A percentile compares a stretch with the other conserved stretches of the same genome.
phyloP scores from a whole-genome alignment of 2,329 filamentous ascomycete genomes.

The Fulvia fulva region DNA sequence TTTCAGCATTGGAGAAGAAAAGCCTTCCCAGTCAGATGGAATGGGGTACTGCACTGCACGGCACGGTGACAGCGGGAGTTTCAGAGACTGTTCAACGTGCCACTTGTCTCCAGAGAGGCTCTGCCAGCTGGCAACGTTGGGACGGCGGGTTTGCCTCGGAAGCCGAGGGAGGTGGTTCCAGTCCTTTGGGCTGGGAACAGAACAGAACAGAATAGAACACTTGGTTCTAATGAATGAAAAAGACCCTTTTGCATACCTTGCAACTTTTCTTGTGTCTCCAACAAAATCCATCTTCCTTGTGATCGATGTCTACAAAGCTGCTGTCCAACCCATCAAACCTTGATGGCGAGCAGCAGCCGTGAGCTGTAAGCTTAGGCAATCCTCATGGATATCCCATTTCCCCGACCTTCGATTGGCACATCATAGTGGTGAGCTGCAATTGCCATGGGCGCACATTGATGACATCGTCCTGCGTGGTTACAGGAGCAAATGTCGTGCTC shows the following conservation, averaged over 20 bases:
- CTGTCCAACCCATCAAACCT: neutral
- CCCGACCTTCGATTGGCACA: neutral
- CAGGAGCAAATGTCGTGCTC: neutral
- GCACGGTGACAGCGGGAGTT: slow-evolving; percentile 10
- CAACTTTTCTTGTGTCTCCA: too few species aligned
- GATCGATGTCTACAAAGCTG: neutral
- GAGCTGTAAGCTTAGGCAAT: too few species aligned
- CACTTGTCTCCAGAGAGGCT: slow-evolving; percentile 12
- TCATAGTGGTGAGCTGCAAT: neutral
- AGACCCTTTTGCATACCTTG: slow-evolving; percentile 1
- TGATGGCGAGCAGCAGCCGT: neutral
- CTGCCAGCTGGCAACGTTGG: neutral
- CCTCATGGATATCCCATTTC: neutral
- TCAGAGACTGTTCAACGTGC: slow-evolving; percentile 6
- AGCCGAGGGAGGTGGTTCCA: neutral
- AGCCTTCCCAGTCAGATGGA: neutral
- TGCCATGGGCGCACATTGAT: neutral
- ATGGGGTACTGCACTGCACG: too few species aligned
- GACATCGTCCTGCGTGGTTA: neutral
- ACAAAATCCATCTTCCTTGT: neutral
- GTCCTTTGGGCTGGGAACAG: neutral
- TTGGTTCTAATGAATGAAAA: slow-evolving; percentile 11
- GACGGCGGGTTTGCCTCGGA: slow-evolving; percentile 8
- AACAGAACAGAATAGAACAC: neutral
- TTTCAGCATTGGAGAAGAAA: slow-evolving; percentile 3